Percentiles rank a stretch among this genome's conserved stretches.
Conservation (phyloP, 2,329 filamentous ascomycete genomes). For the Aspergillus calidoustus region DNA sequence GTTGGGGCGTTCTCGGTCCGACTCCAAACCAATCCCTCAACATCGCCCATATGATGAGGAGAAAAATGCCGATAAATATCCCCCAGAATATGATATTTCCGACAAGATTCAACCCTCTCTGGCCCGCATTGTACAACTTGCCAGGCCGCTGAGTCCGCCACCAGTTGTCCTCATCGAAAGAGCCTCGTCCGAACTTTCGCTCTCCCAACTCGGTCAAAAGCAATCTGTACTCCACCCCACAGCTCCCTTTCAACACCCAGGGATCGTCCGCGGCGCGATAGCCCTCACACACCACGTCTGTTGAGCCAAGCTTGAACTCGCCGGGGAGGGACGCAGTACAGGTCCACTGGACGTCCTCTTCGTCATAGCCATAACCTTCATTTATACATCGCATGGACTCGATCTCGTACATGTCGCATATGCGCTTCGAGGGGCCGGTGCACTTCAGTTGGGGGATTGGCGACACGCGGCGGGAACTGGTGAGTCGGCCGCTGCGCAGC, state of each 20-base stretch:
- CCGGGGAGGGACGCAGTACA: slow-evolving; percentile 70
- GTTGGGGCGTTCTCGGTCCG: slow-evolving; percentile 27
- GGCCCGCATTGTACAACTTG: neutral
- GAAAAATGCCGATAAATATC: slow-evolving; percentile 35
- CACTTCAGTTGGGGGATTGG: slow-evolving; percentile 81
- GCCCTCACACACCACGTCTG: slow-evolving; percentile 91
- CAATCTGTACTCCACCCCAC: slow-evolving; percentile 87
- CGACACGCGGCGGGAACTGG: slow-evolving; percentile 74
- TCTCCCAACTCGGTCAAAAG: slow-evolving; percentile 78
- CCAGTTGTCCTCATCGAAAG: slow-evolving; percentile 8
- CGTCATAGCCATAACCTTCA: slow-evolving; percentile 76
- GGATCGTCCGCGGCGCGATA: slow-evolving; percentile 77
- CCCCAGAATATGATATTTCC: slow-evolving; percentile 40
- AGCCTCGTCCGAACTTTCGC: slow-evolving; percentile 62
- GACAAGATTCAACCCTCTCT: slow-evolving; percentile 16
- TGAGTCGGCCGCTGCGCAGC: slow-evolving; percentile 69
- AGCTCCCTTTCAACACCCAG: slow-evolving; percentile 89
- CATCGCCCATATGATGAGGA: slow-evolving; percentile 34
- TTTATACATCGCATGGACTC: slow-evolving; percentile 91
- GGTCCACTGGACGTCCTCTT: slow-evolving; percentile 87
- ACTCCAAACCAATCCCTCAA: slow-evolving; percentile 31
- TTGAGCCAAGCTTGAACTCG: slow-evolving; percentile 76
- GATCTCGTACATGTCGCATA: slow-evolving; percentile 72
- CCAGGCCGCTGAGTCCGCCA: slow-evolving; percentile 4
- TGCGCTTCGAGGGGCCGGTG: slow-evolving; percentile 63